Conservation (phyloP, 441 rosid genomes). For the Gossypium schwendimanii region DNA sequence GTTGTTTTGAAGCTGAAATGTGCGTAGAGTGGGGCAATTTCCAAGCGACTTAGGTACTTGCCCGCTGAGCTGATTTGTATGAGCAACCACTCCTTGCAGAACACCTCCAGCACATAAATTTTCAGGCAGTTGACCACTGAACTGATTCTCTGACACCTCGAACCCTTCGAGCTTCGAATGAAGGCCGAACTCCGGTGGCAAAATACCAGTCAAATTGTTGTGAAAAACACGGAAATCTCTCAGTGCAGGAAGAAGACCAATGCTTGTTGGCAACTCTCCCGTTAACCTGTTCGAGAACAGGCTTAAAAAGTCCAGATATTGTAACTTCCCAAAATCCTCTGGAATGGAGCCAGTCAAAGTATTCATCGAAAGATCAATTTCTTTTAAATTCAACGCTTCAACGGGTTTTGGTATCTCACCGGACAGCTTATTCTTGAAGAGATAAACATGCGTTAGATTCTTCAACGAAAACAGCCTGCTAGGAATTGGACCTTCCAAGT, state of each 20-base stretch:
- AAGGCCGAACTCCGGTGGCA: conserved; percentile 67
- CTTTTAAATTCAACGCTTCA: conserved; percentile 30
- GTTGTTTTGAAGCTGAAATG: conserved; percentile 60
- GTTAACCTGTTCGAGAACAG: conserved; percentile 46
- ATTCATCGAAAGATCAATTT: conserved; percentile 52
- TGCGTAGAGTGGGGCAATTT: conserved; percentile 38
- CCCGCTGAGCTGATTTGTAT: conserved; percentile 54
- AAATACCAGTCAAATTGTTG: conserved; percentile 53
- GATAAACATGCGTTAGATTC: conserved; percentile 37
- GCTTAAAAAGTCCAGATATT: conserved; percentile 29
- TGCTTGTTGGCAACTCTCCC: conserved; percentile 46
- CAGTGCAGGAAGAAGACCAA: conserved; percentile 47
- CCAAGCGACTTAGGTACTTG: conserved; percentile 61
- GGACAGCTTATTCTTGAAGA: conserved; percentile 42
- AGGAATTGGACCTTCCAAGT: conserved; percentile 51
- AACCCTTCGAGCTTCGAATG: conserved; percentile 47
- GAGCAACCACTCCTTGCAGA: conserved; percentile 52
- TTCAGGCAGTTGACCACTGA: conserved; percentile 63
- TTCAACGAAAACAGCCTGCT: conserved; percentile 34
- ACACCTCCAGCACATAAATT: conserved; percentile 60
- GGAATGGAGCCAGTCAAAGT: conserved; percentile 62
- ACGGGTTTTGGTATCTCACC: conserved; percentile 49
- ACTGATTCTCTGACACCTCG: conserved; percentile 51
- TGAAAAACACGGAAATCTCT: conserved; percentile 28
- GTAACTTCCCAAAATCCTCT: conserved; percentile 45